Conservation (phyloP, 164 flowering plant species). For the Vitis cinerea region DNA sequence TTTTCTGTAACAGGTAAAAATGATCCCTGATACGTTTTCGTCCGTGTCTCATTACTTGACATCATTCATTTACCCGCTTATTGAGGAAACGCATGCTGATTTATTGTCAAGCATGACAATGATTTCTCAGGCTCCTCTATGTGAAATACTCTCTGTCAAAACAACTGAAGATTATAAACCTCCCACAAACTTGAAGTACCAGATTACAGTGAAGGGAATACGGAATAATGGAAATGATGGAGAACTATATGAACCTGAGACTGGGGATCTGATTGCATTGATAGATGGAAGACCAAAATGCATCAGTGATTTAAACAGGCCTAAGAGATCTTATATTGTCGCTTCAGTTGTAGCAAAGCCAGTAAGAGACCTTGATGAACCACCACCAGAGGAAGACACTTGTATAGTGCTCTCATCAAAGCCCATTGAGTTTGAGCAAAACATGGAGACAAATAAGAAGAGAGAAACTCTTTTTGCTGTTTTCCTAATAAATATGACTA, state of each 20-base stretch:
- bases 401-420: constrained; percentile 22
- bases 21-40: constrained; percentile 36
- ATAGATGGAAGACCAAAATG: constrained; percentile 25
- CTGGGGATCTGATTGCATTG: constrained; percentile 32
- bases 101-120: constrained; percentile 26
- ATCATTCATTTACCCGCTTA: constrained; percentile 34
- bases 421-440: constrained; percentile 11
- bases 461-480: constrained; percentile 27
- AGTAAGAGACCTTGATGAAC: too few species aligned
- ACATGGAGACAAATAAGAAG: neutral
- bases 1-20: constrained; percentile 29
- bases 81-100: constrained; percentile 45
- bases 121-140: constrained; percentile 18
- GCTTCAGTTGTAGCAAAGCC: constrained; percentile 14
- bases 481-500: constrained; percentile 36
- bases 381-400: too few species aligned
- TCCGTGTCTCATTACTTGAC: constrained; percentile 26
- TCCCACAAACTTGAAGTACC: constrained; percentile 13
- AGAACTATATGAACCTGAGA: constrained; percentile 17
- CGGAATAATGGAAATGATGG: neutral
- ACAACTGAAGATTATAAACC: neutral
- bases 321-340: constrained; percentile 6
- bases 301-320: constrained; percentile 22
- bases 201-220: neutral
- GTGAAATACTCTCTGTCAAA: constrained; percentile 9